These are phyloP conservation scores for Apiospora arundinis DNA, from an alignment of 2,329 filamentous ascomycete species.

Conservation along the genomic window DNA sequence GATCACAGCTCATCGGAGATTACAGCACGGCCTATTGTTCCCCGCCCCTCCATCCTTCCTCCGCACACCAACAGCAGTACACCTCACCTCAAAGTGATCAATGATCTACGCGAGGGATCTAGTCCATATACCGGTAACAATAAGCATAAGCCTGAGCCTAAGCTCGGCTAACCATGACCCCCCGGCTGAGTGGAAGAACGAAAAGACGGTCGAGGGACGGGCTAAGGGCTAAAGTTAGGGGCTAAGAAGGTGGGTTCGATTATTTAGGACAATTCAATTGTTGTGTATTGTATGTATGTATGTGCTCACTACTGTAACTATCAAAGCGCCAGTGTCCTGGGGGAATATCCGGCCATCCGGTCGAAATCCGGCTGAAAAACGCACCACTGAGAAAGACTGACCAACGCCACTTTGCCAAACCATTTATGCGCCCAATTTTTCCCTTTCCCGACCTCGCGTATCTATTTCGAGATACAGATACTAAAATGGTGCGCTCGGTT, in stretches of 20 bases:
- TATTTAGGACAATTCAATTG: not conserved
- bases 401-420: conserved; percentile 11
- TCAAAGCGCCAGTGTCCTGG: conserved; percentile 4
- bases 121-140: not conserved
- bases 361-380: conserved; percentile 3
- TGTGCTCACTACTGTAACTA: conserved; percentile 9
- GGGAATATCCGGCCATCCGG: conserved; percentile 10
- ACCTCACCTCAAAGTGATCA: conserved; percentile 3
- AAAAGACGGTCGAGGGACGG: not conserved
- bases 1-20: conserved; percentile 16
- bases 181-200: not conserved
- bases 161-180: not conserved
- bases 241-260: not conserved
- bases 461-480: conserved; percentile 6
- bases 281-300: not conserved
- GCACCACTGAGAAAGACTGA: conserved; percentile 13
- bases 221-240: not conserved
- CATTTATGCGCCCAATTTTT: conserved; percentile 13
- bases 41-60: not conserved
- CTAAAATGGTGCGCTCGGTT: not conserved
- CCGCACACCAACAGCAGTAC: not conserved
- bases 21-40: not conserved
- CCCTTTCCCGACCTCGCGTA: not conserved
- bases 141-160: not conserved
- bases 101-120: not conserved